Evolutionary conservation across 805 yeast genomes (phyloP), one percentile per base, ranked within the genome.

Genomic region (Teunomyces gatunensis): DNA sequence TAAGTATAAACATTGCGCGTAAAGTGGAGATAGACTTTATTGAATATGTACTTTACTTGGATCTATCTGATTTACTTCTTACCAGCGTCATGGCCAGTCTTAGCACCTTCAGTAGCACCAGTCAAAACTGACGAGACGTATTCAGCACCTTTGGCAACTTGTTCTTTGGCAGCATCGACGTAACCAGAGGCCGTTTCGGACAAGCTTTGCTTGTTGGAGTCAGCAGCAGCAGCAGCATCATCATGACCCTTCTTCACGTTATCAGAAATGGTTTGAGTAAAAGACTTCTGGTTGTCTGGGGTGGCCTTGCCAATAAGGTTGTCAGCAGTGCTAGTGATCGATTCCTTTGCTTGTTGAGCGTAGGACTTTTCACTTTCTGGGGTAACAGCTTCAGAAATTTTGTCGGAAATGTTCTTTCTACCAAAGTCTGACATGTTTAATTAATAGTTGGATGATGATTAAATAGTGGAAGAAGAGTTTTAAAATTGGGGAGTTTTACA

Each of bases 201-300:
- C 49, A 71, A 61, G 13, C 74, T 51, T 36, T 53, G 55, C 40
- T 55, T 44, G 53, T 65, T 34, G 18, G 56, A 51, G 30, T 52
- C 30, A 30, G 61, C 67, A 42, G 65, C 58, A 34, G 66, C 54
- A 61, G 67, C 62, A 53, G 74, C 83, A 52, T 81, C 81, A 54
- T 78, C 80, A 61, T 75, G 75, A 44, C 85, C 87, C 48, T 69
- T 59, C 58, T 74, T 65, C 52, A 81, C 73, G 47, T 80, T 67
- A 69, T 88, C 96, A 52, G 83, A 75, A 29, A 81, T 71, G 56
- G 82, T 73, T 75, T 90, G 96, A 51, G 79, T 68, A 53, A 79
- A 68, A 39, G 91, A 83, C 77, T 89, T 89, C 58, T 83, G 74
- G 47, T 68, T 68, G 44, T 85, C 83, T 56, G 94, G 89, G 62